Evolutionary conservation across 331 rosid genomes (phyloP).

Genomic region (Saraca asoca): DNA sequence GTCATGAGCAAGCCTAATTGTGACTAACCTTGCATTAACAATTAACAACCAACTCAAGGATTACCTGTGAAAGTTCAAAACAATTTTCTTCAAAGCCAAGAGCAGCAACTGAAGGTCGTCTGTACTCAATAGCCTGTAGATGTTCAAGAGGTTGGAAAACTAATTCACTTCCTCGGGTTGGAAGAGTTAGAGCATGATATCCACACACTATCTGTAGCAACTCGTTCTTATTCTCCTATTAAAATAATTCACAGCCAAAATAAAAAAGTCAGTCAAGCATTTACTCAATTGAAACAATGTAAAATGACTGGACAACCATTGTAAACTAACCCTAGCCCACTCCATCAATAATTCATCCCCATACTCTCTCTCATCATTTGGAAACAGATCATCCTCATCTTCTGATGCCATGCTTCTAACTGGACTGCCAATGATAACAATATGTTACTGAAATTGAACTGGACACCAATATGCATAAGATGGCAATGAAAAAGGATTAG

Average conservation of each 20-base stretch:
- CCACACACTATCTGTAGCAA: constrained; percentile 83
- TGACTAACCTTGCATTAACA: constrained; percentile 23
- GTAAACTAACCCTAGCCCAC: constrained; percentile 86
- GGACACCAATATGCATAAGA: neutral
- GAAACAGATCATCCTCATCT: constrained; percentile 66
- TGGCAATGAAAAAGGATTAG: neutral
- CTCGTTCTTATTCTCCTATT: constrained; percentile 77
- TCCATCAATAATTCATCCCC: constrained; percentile 74
- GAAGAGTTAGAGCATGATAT: constrained; percentile 72
- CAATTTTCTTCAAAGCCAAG: constrained; percentile 59
- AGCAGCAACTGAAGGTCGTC: constrained; percentile 59
- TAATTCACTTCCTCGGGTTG: constrained; percentile 62
- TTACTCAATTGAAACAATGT: constrained; percentile 25
- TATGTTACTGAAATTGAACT: constrained; percentile 45
- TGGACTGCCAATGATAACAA: constrained; percentile 83
- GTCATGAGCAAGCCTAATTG: constrained; percentile 26
- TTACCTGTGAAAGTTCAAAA: constrained; percentile 63
- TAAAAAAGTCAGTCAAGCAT: constrained; percentile 30
- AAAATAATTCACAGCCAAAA: constrained; percentile 33
- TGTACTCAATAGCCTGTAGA: constrained; percentile 75
- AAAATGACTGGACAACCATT: constrained; percentile 33
- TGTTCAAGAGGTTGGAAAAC: constrained; percentile 88
- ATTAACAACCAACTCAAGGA: constrained; percentile 26
- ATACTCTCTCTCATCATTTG: constrained; percentile 58
- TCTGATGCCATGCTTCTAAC: constrained; percentile 75